phyloP scores from a whole-genome alignment of 73 alveolate species.

The Blepharisma stoltei region DNA sequence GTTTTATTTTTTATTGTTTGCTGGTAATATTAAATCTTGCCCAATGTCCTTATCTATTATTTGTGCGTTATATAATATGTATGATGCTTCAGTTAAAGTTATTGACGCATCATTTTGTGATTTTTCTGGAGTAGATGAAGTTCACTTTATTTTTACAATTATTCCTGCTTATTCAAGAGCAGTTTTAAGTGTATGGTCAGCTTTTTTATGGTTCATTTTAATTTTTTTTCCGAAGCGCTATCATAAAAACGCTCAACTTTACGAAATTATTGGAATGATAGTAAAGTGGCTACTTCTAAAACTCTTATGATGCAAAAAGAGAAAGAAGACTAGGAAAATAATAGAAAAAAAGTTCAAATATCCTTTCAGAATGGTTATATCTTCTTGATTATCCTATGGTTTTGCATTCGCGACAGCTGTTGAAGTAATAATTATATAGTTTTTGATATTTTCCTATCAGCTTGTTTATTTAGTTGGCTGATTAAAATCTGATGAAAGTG shows the following conservation, averaged over 20 bases:
- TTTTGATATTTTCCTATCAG: background rate
- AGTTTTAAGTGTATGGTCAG: background rate
- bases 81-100: background rate
- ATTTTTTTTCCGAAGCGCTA: background rate
- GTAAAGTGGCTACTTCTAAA: background rate
- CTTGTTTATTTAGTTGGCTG: background rate
- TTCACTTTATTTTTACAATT: background rate
- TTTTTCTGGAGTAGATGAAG: background rate
- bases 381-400: background rate
- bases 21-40: background rate
- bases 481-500: background rate
- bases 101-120: background rate
- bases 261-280: background rate
- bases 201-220: background rate
- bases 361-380: background rate
- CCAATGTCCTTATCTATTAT: background rate
- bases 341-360: background rate
- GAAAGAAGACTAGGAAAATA: background rate
- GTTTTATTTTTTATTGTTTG: background rate
- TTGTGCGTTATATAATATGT: background rate
- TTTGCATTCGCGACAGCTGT: background rate
- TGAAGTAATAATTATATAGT: background rate
- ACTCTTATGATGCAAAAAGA: background rate
- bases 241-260: background rate
- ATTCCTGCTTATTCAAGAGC: background rate